Base-by-base conservation (phyloP, 2,329 filamentous ascomycete genomes). In the Blumeriella jaapii region DNA sequence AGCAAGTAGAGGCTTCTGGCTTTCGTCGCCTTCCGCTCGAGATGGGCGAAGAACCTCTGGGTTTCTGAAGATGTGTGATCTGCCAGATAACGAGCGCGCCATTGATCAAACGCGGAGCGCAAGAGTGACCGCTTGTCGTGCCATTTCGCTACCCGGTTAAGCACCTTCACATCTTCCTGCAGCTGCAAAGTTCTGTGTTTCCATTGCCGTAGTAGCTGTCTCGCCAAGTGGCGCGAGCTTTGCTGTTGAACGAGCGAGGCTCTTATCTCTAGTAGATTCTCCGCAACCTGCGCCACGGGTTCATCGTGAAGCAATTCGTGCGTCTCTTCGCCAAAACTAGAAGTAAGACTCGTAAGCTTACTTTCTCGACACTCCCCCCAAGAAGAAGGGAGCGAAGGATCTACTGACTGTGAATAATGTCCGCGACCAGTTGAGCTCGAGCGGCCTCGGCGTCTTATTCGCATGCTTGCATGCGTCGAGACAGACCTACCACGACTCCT, bases 1-100 rank as follows among this genome's bases (percentile, higher is more conserved):
- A 79, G 56, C 5, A 84, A 62, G 47, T 74, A 79, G 8, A 81
- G 59, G 50, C 81, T 68, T 40, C 80, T 71, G 29, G 78, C 77
- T 46, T 71, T 68, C 1, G 61, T 64, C 18, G 79, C 79, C 29
- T 74, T 69, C 32, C 59, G 62, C 52, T 78, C 73, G 11, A 77
- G 59, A 31, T 65, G 64, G 12, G 61, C 60, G 45, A 68, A 74
- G 45, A 72, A 74, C 23, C 58, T 59, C 31, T 70, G 62, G 5
- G 63, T 70, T 44, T 68, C 63, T 16, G 24, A 34, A 11, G 29
- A 32, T 14, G 43, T 38, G 12, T 34, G 48, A 29, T 40, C 36
- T 12, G 47, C 41, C 11, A 38, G 28, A 14, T 62, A 52, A 12
- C 56, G 56, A 10, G 52, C 53, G 33, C 58, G 59, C 68, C 69